phyloP scores from a whole-genome alignment of 2,329 filamentous ascomycete genomes.

The Leptodontidium sp. region DNA sequence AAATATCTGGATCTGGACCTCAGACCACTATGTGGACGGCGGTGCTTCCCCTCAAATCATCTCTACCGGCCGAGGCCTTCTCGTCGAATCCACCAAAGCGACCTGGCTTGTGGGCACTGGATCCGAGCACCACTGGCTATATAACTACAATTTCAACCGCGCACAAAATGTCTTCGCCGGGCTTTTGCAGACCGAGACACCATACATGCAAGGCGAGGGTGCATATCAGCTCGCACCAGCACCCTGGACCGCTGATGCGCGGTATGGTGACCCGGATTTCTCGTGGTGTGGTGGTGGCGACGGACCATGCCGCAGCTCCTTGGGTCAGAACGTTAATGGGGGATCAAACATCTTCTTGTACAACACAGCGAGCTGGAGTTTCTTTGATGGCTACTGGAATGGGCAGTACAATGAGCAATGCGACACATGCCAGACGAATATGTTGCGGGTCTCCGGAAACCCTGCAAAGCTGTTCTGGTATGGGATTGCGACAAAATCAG shows the following conservation, averaged over 20 bases:
- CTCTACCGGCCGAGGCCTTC: slow-evolving; percentile 54
- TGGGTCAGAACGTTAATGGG: slow-evolving; percentile 38
- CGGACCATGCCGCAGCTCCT: slow-evolving; percentile 42
- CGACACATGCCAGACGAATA: slow-evolving; percentile 14
- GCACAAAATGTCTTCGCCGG: slow-evolving; percentile 70
- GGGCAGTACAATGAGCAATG: slow-evolving; percentile 1
- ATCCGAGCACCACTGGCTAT: slow-evolving; percentile 60
- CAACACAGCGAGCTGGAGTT: slow-evolving; percentile 49
- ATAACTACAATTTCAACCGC: slow-evolving; percentile 60
- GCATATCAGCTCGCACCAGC: slow-evolving; percentile 48
- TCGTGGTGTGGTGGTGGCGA: slow-evolving; percentile 40
- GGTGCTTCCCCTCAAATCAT: slow-evolving; percentile 47
- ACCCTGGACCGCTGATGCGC: slow-evolving; percentile 48
- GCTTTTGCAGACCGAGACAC: slow-evolving; percentile 73
- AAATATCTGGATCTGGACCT: slow-evolving; percentile 58
- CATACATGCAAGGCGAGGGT: slow-evolving; percentile 67
- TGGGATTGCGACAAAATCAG: neutral
- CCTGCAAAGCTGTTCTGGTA: slow-evolving; percentile 15
- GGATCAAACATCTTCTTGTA: slow-evolving; percentile 46
- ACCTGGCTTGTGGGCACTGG: slow-evolving; percentile 62
- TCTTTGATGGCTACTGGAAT: slow-evolving; percentile 45
- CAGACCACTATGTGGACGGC: slow-evolving; percentile 28
- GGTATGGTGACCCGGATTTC: slow-evolving; percentile 46
- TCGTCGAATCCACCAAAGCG: slow-evolving; percentile 49
- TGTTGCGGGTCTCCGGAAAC: neutral